Evolutionary conservation across 225 moss, liverwort and hornwort species (phyloP), one percentile per base, ranked within the genome.

Genomic region (Bryum argenteum): DNA sequence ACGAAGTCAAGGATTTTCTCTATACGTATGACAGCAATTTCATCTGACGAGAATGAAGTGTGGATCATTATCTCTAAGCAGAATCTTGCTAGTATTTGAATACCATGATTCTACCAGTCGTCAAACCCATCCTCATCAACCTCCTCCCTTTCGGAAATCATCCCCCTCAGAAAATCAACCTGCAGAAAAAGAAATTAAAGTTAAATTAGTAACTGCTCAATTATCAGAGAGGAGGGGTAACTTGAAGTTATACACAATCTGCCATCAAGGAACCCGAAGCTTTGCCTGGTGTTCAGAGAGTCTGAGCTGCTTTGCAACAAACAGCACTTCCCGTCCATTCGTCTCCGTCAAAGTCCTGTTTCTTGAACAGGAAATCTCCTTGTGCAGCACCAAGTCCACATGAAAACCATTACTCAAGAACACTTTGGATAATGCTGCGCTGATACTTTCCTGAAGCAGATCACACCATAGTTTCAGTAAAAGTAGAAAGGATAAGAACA

Each of bases 211-310:
- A 19, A 48, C 14, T 55, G 66, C 33, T 61, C 5, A 72, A 38
- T 56, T 63, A 52, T 42, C 33, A 66, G 66, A 62, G 8, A 16
- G 1, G 33, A 33, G 33, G 4, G 33, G 44, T 67, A n/a, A n/a
- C n/a, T n/a, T 63, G 63, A 63, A 23, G 50, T 28, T 56, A 45
- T 8, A 41, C 10, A 65, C 6, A 58, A 16, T 37, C 28, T 58
- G 51, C n/a, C 51, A 67, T 37, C 44, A 47, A 69, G 54, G 24
- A 15, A 28, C 43, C 67, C 8, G 45, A 21, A 63, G 62, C 78
- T 78, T n/a, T 85, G 89, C 95, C 90, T 95, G 95, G 50, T 77
- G 69, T 80, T 95, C 90, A 70, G 95, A 95, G 43, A 95, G 89
- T 19, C 83, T 87, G 77, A 84, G 77, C 77, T 95, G 92, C 71